Conservation (phyloP, 2,329 filamentous ascomycete genomes). For the Calonectria honghensis region DNA sequence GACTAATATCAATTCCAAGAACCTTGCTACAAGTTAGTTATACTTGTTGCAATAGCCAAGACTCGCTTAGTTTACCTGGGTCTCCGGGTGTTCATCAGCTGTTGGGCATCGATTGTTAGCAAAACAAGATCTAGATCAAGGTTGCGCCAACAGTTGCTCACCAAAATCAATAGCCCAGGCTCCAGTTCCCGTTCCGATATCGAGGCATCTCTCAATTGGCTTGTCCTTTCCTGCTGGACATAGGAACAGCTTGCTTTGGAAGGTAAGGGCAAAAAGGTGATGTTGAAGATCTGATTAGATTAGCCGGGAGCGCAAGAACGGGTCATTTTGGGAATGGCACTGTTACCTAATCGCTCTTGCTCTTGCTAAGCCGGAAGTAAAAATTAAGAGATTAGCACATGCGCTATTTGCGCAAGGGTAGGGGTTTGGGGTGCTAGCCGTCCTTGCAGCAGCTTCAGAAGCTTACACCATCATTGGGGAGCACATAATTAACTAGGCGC, state of each 20-base stretch:
- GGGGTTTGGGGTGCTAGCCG: background rate
- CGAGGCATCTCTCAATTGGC: constrained; percentile 60
- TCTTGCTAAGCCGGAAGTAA: constrained; percentile 49
- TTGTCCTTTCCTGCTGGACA: constrained; percentile 52
- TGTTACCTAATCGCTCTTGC: constrained; percentile 57
- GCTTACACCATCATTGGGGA: constrained; percentile 57
- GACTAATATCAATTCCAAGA: constrained; percentile 65
- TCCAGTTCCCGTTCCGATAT: constrained; percentile 70
- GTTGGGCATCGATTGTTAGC: constrained; percentile 28
- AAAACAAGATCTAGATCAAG: background rate
- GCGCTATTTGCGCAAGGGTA: constrained; percentile 6
- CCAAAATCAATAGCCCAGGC: constrained; percentile 68
- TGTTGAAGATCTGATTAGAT: constrained; percentile 59
- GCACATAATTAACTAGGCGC: constrained; percentile 52
- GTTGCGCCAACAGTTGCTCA: constrained; percentile 25
- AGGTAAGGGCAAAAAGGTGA: constrained; percentile 58
- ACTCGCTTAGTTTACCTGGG: constrained; percentile 47
- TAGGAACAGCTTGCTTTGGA: constrained; percentile 56
- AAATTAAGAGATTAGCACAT: constrained; percentile 40
- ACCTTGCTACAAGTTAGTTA: constrained; percentile 45
- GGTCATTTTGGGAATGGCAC: background rate
- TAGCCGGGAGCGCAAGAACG: background rate
- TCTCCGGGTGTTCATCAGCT: constrained; percentile 58
- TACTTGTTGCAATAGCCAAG: background rate
- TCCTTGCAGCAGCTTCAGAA: background rate